A percentile compares a stretch with the other conserved stretches of the same genome.
Evolutionary conservation across 257 asterid species (phyloP).

Genomic region (Perilla frutescens): DNA sequence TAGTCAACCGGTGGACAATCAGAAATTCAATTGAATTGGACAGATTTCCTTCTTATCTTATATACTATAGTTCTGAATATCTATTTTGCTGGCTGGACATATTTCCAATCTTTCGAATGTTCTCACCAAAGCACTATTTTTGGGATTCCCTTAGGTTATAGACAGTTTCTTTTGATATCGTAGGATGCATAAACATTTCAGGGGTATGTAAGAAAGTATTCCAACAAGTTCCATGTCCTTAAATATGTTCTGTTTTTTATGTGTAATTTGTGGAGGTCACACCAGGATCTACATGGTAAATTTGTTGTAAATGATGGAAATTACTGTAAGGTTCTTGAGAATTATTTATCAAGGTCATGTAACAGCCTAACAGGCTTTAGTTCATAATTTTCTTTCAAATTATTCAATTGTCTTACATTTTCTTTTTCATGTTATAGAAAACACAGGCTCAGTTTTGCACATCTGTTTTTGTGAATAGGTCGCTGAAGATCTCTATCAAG

Average conservation of each 20-base stretch:
- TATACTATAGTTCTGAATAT: constrained; percentile 18
- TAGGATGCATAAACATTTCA: constrained; percentile 16
- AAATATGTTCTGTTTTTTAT: constrained; percentile 26
- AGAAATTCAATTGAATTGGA: constrained; percentile 17
- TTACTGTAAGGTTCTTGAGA: too few relatives aligned
- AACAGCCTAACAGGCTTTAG: too few relatives aligned
- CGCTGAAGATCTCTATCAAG: constrained; percentile 96
- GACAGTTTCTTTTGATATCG: constrained; percentile 20
- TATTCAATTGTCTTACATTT: constrained; percentile 3
- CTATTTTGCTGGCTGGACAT: constrained; percentile 5
- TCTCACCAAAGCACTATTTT: constrained; percentile 14
- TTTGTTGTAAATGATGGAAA: constrained; percentile 27
- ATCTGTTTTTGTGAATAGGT: constrained; percentile 54
- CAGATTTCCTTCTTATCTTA: constrained; percentile 18
- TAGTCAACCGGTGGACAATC: constrained; percentile 22
- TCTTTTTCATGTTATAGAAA: constrained; percentile 14
- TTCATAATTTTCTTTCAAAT: constrained; percentile 9
- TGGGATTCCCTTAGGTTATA: constrained; percentile 27
- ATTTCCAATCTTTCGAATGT: background rate
- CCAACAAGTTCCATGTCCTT: constrained; percentile 24
- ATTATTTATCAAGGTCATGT: too few relatives aligned
- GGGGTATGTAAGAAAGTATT: constrained; percentile 4
- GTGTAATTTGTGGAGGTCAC: constrained; percentile 18
- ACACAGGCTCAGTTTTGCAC: constrained; percentile 22
- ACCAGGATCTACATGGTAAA: constrained; percentile 17